Percentiles rank a stretch among this genome's conserved stretches.
These are phyloP conservation scores for Amphirosellinia nigrospora DNA, from an alignment of 495 filamentous ascomycete genomes.

Conservation along the genomic window DNA sequence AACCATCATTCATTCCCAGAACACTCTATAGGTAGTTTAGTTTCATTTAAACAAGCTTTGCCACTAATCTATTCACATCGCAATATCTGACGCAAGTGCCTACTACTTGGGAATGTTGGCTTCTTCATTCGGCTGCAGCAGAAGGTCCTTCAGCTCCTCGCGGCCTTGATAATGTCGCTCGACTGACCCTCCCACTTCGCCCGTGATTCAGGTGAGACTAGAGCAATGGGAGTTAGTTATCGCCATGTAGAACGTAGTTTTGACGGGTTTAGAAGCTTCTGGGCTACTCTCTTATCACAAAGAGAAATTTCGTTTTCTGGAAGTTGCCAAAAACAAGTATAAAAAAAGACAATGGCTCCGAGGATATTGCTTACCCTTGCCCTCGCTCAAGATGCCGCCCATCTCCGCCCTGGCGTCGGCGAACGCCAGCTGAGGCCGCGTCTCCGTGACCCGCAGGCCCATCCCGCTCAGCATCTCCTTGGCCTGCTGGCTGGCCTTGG, in stretches of 20 bases:
- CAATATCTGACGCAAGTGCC: background rate
- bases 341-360: too few species aligned
- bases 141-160: conserved; percentile 42
- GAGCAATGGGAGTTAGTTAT: too few species aligned
- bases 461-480: conserved; percentile 35
- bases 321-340: too few species aligned
- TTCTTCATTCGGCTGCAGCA: conserved; percentile 32
- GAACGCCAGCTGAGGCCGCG: conserved; percentile 41
- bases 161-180: conserved; percentile 35
- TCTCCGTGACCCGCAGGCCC: conserved; percentile 41
- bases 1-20: background rate
- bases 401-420: conserved; percentile 36
- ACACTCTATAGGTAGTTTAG: background rate
- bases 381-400: conserved; percentile 34
- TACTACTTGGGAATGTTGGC: conserved; percentile 21
- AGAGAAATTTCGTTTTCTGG: too few species aligned
- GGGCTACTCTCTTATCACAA: too few species aligned
- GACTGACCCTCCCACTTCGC: conserved; percentile 39
- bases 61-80: background rate
- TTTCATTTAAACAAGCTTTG: background rate
- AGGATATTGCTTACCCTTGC: too few species aligned
- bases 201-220: conserved; percentile 34
- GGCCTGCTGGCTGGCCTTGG: conserved; percentile 49
- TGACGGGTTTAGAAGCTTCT: too few species aligned
- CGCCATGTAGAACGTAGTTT: too few species aligned